phyloP scores from a whole-genome alignment of 129 eudicot genomes.

The Helianthus tuberosus region DNA sequence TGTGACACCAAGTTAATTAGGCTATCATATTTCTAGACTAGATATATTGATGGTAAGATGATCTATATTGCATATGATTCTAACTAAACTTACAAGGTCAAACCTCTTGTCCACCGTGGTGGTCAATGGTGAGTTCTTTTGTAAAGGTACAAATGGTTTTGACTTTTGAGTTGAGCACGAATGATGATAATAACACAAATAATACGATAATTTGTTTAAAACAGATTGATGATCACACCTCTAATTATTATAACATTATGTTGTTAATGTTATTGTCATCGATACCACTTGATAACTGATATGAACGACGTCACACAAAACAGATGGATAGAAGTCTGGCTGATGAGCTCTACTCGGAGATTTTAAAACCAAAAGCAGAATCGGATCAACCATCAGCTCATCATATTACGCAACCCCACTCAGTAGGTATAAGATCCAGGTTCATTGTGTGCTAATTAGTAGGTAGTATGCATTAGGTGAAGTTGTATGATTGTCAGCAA shows the following conservation, averaged over 20 bases:
- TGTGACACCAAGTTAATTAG: no score
- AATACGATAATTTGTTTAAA: no score
- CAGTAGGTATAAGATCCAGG: constrained; percentile 15
- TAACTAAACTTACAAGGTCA: no score
- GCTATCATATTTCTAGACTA: no score
- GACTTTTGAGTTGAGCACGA: no score
- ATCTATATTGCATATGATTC: no score
- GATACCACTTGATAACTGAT: background rate
- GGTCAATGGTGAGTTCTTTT: no score
- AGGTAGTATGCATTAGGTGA: background rate
- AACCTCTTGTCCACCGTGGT: no score
- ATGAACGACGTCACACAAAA: background rate
- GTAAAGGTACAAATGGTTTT: no score
- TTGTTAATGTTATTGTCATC: background rate
- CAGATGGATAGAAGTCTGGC: constrained; percentile 43
- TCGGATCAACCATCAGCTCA: constrained; percentile 21
- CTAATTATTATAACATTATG: background rate
- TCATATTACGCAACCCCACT: constrained; percentile 8
- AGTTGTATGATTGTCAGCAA: constrained; percentile 7
- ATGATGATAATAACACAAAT: no score
- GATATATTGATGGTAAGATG: no score
- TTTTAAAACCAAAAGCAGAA: constrained; percentile 29
- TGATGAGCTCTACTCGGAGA: constrained; percentile 47
- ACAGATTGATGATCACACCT: background rate
- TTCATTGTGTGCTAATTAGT: background rate